Evolutionary conservation across 345 rosid species (phyloP).

Genomic region (Euclidium syriacum): DNA sequence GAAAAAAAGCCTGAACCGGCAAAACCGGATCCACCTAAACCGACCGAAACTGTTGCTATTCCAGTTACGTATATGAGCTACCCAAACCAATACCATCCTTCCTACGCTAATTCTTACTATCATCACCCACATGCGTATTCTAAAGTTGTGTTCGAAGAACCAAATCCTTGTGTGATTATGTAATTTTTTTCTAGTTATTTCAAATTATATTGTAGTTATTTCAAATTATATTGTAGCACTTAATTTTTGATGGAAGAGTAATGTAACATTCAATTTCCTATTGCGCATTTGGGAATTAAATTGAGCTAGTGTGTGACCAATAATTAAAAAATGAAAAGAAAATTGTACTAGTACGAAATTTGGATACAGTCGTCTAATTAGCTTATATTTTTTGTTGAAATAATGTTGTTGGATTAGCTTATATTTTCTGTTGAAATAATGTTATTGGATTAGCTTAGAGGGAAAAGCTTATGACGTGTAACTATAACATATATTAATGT

Average conservation of each 20-base stretch:
- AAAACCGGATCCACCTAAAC: slow-evolving; percentile 11
- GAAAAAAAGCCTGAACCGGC: slow-evolving; percentile 53
- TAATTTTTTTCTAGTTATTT: background rate
- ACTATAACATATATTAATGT: no score
- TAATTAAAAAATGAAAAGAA: no score
- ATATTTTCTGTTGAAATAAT: no score
- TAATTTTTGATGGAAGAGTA: slow-evolving; percentile 6
- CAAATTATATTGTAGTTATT: background rate
- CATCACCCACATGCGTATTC: slow-evolving; percentile 4
- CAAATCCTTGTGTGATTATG: slow-evolving; percentile 25
- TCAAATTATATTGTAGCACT: background rate
- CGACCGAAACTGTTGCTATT: background rate
- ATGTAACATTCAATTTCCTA: no score
- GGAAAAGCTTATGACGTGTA: no score
- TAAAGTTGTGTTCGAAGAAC: slow-evolving; percentile 3
- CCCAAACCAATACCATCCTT: slow-evolving; percentile 1
- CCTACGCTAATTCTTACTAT: slow-evolving; percentile 1
- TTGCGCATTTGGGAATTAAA: no score
- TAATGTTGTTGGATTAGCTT: no score
- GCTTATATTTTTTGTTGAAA: no score
- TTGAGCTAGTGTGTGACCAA: no score
- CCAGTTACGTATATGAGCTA: slow-evolving; percentile 5
- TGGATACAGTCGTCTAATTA: no score
- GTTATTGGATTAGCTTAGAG: no score
- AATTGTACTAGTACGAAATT: no score